A percentile compares a stretch with the other conserved stretches of the same genome.
phyloP scores from a whole-genome alignment of 768 basidiomycete species.

The Serendipita sp. region DNA sequence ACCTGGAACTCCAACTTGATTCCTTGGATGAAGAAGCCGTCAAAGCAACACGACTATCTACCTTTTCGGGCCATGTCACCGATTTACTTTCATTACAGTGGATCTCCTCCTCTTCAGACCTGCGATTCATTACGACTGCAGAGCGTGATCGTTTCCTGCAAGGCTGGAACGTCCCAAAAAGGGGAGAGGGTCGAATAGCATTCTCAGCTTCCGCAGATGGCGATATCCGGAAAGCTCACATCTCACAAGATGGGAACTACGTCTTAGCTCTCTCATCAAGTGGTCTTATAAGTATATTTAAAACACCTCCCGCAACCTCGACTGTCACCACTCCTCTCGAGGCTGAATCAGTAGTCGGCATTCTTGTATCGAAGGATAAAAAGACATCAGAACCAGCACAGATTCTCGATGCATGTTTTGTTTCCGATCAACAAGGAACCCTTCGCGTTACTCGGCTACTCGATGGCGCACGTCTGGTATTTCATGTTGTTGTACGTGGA shows the following conservation, averaged over 20 bases:
- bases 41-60: slow-evolving; percentile 28
- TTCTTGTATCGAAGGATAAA: slow-evolving; percentile 18
- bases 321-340: background rate
- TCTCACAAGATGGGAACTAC: slow-evolving; percentile 17
- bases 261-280: slow-evolving; percentile 42
- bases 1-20: slow-evolving; percentile 25
- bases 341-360: slow-evolving; percentile 5
- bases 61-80: slow-evolving; percentile 54
- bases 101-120: slow-evolving; percentile 27
- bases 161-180: slow-evolving; percentile 39
- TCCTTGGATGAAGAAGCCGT: slow-evolving; percentile 22
- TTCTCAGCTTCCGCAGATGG: slow-evolving; percentile 52
- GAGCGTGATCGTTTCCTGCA: slow-evolving; percentile 47
- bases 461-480: slow-evolving; percentile 42
- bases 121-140: slow-evolving; percentile 43
- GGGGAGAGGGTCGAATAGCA: slow-evolving; percentile 34
- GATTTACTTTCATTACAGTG: slow-evolving; percentile 36
- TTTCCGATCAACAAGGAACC: slow-evolving; percentile 25
- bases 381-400: slow-evolving; percentile 14
- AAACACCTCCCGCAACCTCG: slow-evolving; percentile 27
- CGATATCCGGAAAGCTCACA: slow-evolving; percentile 28
- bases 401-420: slow-evolving; percentile 34
- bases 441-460: slow-evolving; percentile 39
- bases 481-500: slow-evolving; percentile 35
- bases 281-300: slow-evolving; percentile 42